Evolutionary conservation across 2,329 filamentous ascomycete genomes (phyloP).

Genomic region (Fusarium verticillioides): DNA sequence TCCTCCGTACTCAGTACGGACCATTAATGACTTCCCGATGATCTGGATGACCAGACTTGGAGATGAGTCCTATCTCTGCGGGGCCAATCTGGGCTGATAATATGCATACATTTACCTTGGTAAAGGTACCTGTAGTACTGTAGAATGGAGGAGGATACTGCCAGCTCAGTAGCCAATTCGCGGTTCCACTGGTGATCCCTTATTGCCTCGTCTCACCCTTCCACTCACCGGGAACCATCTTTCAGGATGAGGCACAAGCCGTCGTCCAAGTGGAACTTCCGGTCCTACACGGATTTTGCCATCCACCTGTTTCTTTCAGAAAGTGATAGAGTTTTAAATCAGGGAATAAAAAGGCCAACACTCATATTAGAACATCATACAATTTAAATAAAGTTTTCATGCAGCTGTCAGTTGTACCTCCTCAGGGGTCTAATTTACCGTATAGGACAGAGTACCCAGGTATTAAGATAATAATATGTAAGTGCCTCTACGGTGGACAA

Average conservation of each 20-base stretch:
- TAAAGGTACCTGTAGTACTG: background rate
- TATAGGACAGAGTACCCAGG: background rate
- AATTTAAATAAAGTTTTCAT: background rate
- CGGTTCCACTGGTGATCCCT: conserved; percentile 18
- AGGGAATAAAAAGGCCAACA: background rate
- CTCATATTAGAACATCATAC: background rate
- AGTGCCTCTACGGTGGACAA: background rate
- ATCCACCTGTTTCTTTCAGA: conserved; percentile 12
- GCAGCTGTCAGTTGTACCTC: background rate
- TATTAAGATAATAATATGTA: background rate
- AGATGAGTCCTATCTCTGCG: conserved; percentile 1
- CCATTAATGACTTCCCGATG: background rate
- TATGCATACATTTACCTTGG: conserved; percentile 9
- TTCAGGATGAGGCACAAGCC: conserved; percentile 22
- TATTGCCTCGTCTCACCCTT: conserved; percentile 31
- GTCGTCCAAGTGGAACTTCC: conserved; percentile 24
- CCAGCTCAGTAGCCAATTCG: conserved; percentile 20
- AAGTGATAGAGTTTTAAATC: conserved; percentile 8
- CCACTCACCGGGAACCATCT: conserved; percentile 24
- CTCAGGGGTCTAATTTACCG: background rate
- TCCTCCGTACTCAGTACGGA: background rate
- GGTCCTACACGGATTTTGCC: conserved; percentile 29
- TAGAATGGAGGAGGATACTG: background rate
- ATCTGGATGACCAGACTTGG: background rate
- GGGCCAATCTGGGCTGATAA: conserved; percentile 4